A percentile compares a stretch with the other conserved stretches of the same genome.
phyloP scores from a whole-genome alignment of 495 filamentous ascomycete genomes.

The Aspergillus homomorphus region DNA sequence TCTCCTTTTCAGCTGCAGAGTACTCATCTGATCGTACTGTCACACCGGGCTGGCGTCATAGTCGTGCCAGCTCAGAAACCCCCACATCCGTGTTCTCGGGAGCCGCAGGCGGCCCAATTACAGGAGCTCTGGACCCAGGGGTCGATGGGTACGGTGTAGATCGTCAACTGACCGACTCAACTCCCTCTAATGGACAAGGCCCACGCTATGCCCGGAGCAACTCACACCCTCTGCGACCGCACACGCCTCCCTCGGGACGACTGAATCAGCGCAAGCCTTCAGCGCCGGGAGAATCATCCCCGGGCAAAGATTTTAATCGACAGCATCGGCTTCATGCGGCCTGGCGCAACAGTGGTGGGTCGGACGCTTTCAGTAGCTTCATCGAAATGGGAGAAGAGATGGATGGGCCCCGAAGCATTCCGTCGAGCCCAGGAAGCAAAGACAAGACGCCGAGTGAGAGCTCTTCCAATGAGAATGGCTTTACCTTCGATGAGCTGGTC shows the following conservation, averaged over 20 bases:
- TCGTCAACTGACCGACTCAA: constrained; percentile 35
- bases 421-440: constrained; percentile 34
- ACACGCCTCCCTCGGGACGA: constrained; percentile 38
- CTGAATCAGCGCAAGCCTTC: constrained; percentile 37
- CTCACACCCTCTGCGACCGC: constrained; percentile 44
- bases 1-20: constrained; percentile 21
- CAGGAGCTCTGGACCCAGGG: constrained; percentile 28
- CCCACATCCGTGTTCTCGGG: constrained; percentile 27
- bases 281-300: constrained; percentile 28
- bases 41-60: constrained; percentile 33
- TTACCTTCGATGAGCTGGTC: constrained; percentile 83
- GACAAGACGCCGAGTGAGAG: constrained; percentile 35
- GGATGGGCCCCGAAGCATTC: constrained; percentile 32
- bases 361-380: constrained; percentile 45
- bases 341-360: constrained; percentile 43
- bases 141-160: constrained; percentile 40
- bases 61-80: constrained; percentile 37
- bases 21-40: constrained; percentile 21
- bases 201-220: constrained; percentile 47
- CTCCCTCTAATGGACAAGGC: constrained; percentile 26
- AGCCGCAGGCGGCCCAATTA: constrained; percentile 39
- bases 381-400: constrained; percentile 47
- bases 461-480: constrained; percentile 49
- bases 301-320: constrained; percentile 29
- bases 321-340: constrained; percentile 36